phyloP scores from a whole-genome alignment of 1,284 basidiomycete genomes.

The Xerocomus minutiporus region DNA sequence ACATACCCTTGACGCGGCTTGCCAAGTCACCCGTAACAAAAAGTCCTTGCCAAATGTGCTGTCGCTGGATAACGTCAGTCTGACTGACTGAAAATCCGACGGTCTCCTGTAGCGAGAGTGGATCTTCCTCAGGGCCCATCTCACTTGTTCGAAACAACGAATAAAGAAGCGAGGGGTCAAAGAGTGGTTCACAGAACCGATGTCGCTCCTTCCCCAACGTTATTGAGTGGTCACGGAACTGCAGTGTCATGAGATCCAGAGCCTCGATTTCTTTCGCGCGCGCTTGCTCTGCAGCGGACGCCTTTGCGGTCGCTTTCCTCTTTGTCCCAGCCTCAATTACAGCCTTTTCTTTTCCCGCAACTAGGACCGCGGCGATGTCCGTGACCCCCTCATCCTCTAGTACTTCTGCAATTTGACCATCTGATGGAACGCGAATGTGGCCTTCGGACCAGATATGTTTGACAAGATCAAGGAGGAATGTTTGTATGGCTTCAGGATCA shows the following conservation, averaged over 20 bases:
- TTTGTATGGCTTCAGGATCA: conserved; percentile 43
- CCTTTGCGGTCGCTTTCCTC: conserved; percentile 70
- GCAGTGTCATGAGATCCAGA: conserved; percentile 70
- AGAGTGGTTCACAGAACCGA: conserved; percentile 86
- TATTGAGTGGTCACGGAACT: conserved; percentile 68
- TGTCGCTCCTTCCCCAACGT: conserved; percentile 85
- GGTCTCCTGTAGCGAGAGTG: conserved; percentile 55
- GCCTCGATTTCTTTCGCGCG: conserved; percentile 77
- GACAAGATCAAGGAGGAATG: conserved; percentile 54
- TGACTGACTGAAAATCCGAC: conserved; percentile 57
- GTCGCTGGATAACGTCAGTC: conserved; percentile 60
- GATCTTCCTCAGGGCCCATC: conserved; percentile 18
- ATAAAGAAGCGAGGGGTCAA: conserved; percentile 61
- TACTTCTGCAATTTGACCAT: conserved; percentile 57
- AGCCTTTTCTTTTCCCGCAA: conserved; percentile 76
- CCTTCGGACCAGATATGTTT: conserved; percentile 57
- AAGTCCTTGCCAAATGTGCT: conserved; percentile 75
- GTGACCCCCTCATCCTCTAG: conserved; percentile 84
- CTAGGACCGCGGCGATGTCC: conserved; percentile 77
- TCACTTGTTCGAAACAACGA: conserved; percentile 22
- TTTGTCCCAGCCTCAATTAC: conserved; percentile 78
- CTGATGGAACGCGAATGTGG: conserved; percentile 65
- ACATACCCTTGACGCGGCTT: conserved; percentile 55
- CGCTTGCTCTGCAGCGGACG: conserved; percentile 73
- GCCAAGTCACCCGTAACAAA: conserved; percentile 79